These are phyloP conservation scores for Solanum neorickii DNA, from an alignment of 257 asterid species.

Conservation along the genomic window DNA sequence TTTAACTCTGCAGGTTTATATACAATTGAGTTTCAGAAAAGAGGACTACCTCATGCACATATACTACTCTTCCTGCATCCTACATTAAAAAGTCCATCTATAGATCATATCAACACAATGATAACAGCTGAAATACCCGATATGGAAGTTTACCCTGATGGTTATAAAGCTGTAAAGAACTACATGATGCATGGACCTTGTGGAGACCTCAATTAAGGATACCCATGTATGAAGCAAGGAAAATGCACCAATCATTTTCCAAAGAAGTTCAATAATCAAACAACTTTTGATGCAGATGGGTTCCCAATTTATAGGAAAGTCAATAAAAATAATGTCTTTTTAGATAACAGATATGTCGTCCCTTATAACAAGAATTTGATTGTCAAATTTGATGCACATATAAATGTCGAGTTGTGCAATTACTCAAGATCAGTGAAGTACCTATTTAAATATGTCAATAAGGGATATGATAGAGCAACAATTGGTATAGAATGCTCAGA, in stretches of 20 bases:
- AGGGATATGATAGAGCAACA: background rate
- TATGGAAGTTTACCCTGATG: background rate
- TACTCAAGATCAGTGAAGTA: background rate
- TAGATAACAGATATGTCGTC: background rate
- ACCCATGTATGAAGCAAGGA: background rate
- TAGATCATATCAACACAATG: background rate
- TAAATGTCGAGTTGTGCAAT: background rate
- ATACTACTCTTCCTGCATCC: background rate
- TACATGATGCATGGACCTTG: background rate
- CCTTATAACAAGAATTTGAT: background rate
- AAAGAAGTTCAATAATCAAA: background rate
- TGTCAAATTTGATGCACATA: background rate
- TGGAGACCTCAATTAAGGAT: background rate
- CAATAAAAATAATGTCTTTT: background rate
- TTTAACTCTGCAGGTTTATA: background rate
- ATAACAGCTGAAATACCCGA: background rate
- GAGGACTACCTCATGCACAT: background rate
- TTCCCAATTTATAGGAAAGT: background rate
- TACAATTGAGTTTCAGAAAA: background rate
- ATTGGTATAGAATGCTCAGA: background rate
- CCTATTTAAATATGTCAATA: background rate
- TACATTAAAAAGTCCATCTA: background rate
- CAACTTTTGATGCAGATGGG: background rate
- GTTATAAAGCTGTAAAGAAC: background rate
- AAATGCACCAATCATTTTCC: background rate